These are phyloP conservation scores for Periconia macrospinosa DNA, from an alignment of 2,329 filamentous ascomycete species.

Conservation along the genomic window DNA sequence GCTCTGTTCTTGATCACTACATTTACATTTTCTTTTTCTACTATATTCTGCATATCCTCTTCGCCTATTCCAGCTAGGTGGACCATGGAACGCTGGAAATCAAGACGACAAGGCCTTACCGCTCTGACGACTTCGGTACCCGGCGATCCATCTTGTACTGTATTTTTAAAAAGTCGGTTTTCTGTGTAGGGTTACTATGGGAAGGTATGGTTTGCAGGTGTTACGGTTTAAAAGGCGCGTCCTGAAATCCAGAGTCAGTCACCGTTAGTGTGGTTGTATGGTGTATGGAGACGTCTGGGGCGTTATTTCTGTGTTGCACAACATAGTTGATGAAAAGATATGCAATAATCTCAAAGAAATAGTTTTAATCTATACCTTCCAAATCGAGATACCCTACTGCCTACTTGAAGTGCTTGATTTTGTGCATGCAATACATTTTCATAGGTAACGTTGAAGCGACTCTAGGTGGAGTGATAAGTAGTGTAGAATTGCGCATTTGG, in stretches of 20 bases:
- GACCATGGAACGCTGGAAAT: not conserved
- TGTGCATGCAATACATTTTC: too few relatives aligned
- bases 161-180: constrained; percentile 2
- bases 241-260: not conserved
- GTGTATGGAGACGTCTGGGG: not conserved
- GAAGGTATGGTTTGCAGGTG: not conserved
- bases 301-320: not conserved
- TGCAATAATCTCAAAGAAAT: not conserved
- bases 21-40: not conserved
- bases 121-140: not conserved
- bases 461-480: too few relatives aligned
- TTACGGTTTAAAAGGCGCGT: not conserved
- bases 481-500: constrained; percentile 10
- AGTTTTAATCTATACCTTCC: not conserved
- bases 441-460: too few relatives aligned
- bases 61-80: not conserved
- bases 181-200: not conserved
- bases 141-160: constrained; percentile 2
- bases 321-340: not conserved
- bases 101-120: not conserved
- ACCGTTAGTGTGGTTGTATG: not conserved
- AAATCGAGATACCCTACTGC: too few relatives aligned
- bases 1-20: not conserved
- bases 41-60: not conserved
- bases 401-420: too few relatives aligned